Percentiles rank a stretch among this genome's conserved stretches.
Conservation (phyloP, 2,329 filamentous ascomycete genomes). For the Ilyonectria robusta region DNA sequence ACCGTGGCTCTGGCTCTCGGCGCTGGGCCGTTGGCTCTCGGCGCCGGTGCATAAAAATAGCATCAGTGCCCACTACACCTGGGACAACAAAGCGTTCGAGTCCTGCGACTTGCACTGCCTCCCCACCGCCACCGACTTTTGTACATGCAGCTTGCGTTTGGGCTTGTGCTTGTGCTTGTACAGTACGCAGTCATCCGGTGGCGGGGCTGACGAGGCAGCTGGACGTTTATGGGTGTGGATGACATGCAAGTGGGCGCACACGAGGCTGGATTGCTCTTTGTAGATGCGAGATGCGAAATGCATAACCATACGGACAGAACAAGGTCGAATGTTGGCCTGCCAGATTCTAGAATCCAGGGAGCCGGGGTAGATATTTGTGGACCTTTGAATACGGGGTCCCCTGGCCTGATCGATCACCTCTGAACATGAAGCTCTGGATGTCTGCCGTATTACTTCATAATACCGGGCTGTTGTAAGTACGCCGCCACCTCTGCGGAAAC, state of each 20-base stretch:
- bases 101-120: conserved; percentile 4
- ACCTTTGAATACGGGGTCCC: background rate
- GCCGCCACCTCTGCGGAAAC: background rate
- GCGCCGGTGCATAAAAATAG: conserved; percentile 22
- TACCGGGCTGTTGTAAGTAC: background rate
- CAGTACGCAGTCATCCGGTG: background rate
- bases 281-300: background rate
- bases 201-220: background rate
- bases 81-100: conserved; percentile 4
- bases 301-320: background rate
- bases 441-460: background rate
- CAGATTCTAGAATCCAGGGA: background rate
- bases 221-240: background rate
- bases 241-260: background rate
- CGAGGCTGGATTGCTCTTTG: background rate
- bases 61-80: background rate
- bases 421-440: background rate
- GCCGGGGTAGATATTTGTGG: conserved; percentile 2
- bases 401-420: background rate
- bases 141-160: background rate
- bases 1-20: background rate
- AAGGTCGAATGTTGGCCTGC: background rate
- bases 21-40: background rate
- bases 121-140: background rate
- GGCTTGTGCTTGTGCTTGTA: background rate